A percentile compares a stretch with the other conserved stretches of the same genome.
Conservation (phyloP, 495 filamentous ascomycete genomes). For the Baudoinia panamericana region DNA sequence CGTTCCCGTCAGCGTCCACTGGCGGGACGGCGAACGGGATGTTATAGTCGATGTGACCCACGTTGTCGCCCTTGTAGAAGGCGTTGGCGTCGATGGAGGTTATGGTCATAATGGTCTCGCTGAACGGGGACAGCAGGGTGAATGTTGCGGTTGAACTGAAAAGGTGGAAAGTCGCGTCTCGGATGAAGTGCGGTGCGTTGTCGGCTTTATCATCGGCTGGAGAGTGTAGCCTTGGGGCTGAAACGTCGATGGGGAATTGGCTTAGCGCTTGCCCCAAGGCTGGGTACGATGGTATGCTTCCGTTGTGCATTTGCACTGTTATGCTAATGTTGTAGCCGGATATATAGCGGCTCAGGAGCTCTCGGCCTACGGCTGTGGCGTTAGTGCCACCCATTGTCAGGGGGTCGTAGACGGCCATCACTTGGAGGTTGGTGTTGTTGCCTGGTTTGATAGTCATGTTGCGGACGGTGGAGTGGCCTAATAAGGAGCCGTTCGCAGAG, state of each 20-base stretch:
- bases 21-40: constrained; percentile 66
- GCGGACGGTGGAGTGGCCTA: constrained; percentile 58
- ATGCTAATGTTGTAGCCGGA: constrained; percentile 81
- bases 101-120: constrained; percentile 55
- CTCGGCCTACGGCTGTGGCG: constrained; percentile 47
- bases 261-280: constrained; percentile 59
- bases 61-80: constrained; percentile 61
- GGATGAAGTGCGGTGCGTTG: constrained; percentile 50
- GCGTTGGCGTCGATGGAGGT: constrained; percentile 72
- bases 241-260: constrained; percentile 49
- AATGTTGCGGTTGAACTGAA: constrained; percentile 79
- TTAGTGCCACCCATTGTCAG: constrained; percentile 42
- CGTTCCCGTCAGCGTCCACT: constrained; percentile 32
- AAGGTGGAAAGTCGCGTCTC: constrained; percentile 72
- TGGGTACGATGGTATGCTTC: constrained; percentile 62
- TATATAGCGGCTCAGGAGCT: constrained; percentile 71
- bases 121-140: constrained; percentile 65
- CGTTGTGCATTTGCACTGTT: constrained; percentile 51
- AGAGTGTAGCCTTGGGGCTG: constrained; percentile 47
- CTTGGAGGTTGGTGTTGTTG: constrained; percentile 53
- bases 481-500: constrained; percentile 52
- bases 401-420: constrained; percentile 68
- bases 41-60: constrained; percentile 64
- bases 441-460: constrained; percentile 51
- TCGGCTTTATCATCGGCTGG: constrained; percentile 33